These are phyloP conservation scores for Botryotinia narcissicola DNA, from an alignment of 2,329 filamentous ascomycete genomes.

Conservation along the genomic window DNA sequence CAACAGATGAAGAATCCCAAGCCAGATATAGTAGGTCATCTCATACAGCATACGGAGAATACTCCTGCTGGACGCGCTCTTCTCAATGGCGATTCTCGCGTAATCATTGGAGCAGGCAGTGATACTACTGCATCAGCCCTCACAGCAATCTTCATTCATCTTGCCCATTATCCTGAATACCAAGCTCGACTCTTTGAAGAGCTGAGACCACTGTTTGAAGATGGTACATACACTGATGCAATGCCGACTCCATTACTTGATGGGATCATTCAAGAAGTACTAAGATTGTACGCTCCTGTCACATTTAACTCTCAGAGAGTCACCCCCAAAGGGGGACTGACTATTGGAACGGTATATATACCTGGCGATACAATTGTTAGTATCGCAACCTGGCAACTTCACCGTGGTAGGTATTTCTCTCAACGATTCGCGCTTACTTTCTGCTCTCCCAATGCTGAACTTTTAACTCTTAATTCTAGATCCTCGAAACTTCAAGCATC, in stretches of 20 bases:
- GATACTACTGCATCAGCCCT: slow-evolving; percentile 46
- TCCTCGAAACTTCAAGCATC: slow-evolving; percentile 21
- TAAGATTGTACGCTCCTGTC: slow-evolving; percentile 26
- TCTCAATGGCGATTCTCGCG: slow-evolving; percentile 26
- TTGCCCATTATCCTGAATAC: slow-evolving; percentile 24
- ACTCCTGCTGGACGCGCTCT: slow-evolving; percentile 10
- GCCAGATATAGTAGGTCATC: slow-evolving; percentile 26
- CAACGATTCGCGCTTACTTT: not conserved
- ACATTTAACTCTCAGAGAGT: slow-evolving; percentile 22
- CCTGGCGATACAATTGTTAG: slow-evolving; percentile 17
- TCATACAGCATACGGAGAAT: slow-evolving; percentile 24
- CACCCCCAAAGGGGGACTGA: slow-evolving; percentile 2
- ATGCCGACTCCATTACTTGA: not conserved
- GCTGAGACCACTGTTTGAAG: slow-evolving; percentile 15
- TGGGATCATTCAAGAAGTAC: slow-evolving; percentile 26
- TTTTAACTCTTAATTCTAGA: not conserved
- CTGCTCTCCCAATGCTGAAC: not conserved
- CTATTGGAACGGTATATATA: slow-evolving; percentile 1
- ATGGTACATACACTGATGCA: slow-evolving; percentile 21
- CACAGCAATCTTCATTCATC: slow-evolving; percentile 42
- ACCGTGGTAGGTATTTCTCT: slow-evolving; percentile 20
- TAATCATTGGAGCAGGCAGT: slow-evolving; percentile 42
- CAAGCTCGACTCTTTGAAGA: slow-evolving; percentile 25
- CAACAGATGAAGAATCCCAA: slow-evolving; percentile 18
- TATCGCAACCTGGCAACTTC: slow-evolving; percentile 23